These are phyloP conservation scores for Erythrophleum fordii DNA, from an alignment of 306 rosid genomes.

Conservation along the genomic window DNA sequence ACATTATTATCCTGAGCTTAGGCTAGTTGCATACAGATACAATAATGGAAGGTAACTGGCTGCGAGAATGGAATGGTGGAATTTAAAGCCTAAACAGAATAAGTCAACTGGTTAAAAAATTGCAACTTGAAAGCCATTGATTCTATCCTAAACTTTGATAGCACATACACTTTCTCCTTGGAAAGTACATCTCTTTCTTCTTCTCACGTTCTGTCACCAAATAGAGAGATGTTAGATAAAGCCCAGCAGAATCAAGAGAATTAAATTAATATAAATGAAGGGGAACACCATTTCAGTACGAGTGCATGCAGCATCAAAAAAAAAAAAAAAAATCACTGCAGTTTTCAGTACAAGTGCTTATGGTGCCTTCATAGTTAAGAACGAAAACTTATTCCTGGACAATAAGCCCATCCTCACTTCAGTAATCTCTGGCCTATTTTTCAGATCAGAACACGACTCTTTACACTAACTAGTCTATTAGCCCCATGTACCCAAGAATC, in stretches of 20 bases:
- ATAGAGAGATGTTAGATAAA: background rate
- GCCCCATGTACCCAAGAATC: background rate
- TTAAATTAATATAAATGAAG: background rate
- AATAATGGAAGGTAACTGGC: background rate
- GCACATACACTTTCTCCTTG: constrained; percentile 85
- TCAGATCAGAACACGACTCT: no score
- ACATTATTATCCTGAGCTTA: background rate
- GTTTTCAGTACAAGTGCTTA: background rate
- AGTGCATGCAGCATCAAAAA: no score
- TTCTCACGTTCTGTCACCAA: constrained; percentile 70
- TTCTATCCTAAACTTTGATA: constrained; percentile 70
- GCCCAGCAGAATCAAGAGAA: background rate
- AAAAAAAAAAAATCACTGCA: no score
- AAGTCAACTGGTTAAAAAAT: background rate
- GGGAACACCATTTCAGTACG: background rate
- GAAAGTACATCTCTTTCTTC: constrained; percentile 81
- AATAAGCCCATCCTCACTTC: background rate
- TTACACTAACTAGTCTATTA: background rate
- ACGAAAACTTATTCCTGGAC: background rate
- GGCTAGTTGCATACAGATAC: background rate
- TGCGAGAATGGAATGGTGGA: constrained; percentile 4
- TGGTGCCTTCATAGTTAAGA: no score
- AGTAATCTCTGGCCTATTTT: background rate
- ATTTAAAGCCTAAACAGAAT: background rate
- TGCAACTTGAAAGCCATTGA: constrained; percentile 9